Base-by-base conservation (phyloP, 139 green algal genomes). In the Coccomyxa sp. region DNA sequence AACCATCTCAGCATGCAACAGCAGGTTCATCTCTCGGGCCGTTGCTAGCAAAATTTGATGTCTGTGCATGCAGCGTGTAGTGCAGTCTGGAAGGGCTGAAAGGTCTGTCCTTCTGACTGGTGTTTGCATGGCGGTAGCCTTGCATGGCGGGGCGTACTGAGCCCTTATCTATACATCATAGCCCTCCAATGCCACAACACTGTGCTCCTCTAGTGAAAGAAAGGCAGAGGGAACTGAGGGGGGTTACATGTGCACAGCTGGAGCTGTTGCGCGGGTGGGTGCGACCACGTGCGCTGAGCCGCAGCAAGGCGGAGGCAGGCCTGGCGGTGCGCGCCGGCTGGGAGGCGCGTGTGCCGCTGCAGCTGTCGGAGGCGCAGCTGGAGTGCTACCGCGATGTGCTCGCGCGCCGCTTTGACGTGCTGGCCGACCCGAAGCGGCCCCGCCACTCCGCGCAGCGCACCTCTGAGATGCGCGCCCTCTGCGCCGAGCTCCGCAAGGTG, bases 341-440 rank as follows among this genome's bases (percentile, higher is more conserved):
- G 30, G 82, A 85, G 82, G 87, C 91, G 67, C 75, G 87, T 76
- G 82, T 93, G 66, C 84, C 87, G 11, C 86, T 94, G 81, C 86
- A 89, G 31, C 84, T 92, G 13, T 88, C 77, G 9, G 51, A 84
- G 0, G 76, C 51, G 51, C 91, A 94, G 87, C 79, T 75, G 1
- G 88, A 91, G 25, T 85, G 84, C 16, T 95, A 94, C 90, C 87
- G 88, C 67, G 82, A 79, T 0, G 82, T 93, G 77, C 89, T 96
- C 68, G 83, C 82, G 0, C 80, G 86, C 57, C 75, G 75, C 81
- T 96, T 89, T 77, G 88, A 94, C 71, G 51, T 92, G 67, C 87
- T 96, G 74, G 83, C 87, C 21, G 91, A 94, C 81, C 87, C 88
- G 25, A 90, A 90, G 58, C 86, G 87, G 21, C 81, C 83, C 9